Percentiles rank a stretch among this genome's conserved stretches.
These are phyloP conservation scores for Clitopilus hobsonii DNA, from an alignment of 768 basidiomycete species.

Conservation along the genomic window DNA sequence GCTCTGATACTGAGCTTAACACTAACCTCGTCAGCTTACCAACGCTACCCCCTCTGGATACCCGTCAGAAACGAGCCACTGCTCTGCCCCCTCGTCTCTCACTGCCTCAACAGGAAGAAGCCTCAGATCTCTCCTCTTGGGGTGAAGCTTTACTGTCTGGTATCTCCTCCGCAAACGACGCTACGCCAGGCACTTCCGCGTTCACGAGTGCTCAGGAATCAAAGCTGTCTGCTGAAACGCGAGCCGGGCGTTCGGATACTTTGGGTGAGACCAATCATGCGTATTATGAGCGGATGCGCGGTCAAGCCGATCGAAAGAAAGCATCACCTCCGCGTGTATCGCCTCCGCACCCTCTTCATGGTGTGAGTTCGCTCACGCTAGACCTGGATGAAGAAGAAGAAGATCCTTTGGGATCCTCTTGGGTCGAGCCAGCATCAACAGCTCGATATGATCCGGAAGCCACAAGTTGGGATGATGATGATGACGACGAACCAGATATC, in stretches of 20 bases:
- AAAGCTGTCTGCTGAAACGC: background rate
- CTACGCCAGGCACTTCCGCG: conserved; percentile 8
- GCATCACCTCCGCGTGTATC: conserved; percentile 4
- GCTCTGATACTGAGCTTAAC: conserved; percentile 1
- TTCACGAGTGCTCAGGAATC: conserved; percentile 13
- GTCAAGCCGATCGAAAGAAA: conserved; percentile 8
- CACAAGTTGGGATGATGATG: background rate
- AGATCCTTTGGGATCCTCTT: conserved; percentile 9
- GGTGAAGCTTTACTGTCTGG: conserved; percentile 50
- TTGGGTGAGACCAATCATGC: background rate
- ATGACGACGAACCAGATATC: too few relatives aligned
- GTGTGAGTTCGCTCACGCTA: conserved; percentile 6
- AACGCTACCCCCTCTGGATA: conserved; percentile 3
- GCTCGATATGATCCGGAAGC: background rate
- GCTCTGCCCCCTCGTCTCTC: conserved; percentile 51
- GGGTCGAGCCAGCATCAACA: conserved; percentile 3
- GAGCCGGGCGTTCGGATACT: background rate
- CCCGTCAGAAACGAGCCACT: conserved; percentile 19
- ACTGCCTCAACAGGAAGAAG: conserved; percentile 40
- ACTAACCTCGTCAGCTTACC: background rate
- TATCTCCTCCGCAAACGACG: conserved; percentile 27
- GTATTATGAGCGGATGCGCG: background rate
- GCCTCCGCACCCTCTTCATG: background rate
- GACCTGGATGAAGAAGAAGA: conserved; percentile 10
- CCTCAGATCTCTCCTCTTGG: conserved; percentile 47